phyloP scores from a whole-genome alignment of 2,329 filamentous ascomycete species.

The Corynespora cassiicola region DNA sequence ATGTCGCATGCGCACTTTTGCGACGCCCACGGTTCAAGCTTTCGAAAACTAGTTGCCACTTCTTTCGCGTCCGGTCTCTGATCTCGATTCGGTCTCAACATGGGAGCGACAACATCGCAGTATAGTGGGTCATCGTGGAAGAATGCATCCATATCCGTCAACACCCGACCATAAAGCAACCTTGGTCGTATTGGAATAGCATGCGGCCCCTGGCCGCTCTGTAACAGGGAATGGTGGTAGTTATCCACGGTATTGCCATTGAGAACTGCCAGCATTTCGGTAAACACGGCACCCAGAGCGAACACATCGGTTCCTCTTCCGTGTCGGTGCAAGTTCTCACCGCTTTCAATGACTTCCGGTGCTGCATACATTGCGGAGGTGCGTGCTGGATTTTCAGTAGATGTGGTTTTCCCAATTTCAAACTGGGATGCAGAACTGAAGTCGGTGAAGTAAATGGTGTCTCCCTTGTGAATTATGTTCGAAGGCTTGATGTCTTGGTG shows the following conservation, averaged over 20 bases:
- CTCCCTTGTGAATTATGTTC: slow-evolving; percentile 13
- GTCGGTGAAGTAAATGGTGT: slow-evolving; percentile 15
- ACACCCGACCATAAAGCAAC: slow-evolving; percentile 7
- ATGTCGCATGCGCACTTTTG: slow-evolving; percentile 6
- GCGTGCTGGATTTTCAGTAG: slow-evolving; percentile 14
- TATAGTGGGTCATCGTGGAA: slow-evolving; percentile 6
- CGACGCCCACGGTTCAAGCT: slow-evolving; percentile 1
- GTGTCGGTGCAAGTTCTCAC: slow-evolving; percentile 9
- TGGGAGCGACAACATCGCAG: not conserved
- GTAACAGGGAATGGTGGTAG: not conserved
- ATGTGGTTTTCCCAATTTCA: slow-evolving; percentile 14
- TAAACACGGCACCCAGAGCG: slow-evolving; percentile 25
- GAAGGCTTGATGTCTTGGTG: slow-evolving; percentile 18
- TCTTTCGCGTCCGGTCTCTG: slow-evolving; percentile 5
- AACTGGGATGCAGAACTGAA: slow-evolving; percentile 17
- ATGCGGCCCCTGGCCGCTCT: no score
- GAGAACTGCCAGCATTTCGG: slow-evolving; percentile 21
- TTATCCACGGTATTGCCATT: not conserved
- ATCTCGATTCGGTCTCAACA: slow-evolving; percentile 8
- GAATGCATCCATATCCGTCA: slow-evolving; percentile 3
- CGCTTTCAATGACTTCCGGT: slow-evolving; percentile 21
- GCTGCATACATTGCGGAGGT: slow-evolving; percentile 20
- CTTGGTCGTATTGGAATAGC: no score
- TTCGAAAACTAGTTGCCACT: slow-evolving; percentile 3
- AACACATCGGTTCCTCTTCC: slow-evolving; percentile 22